Evolutionary conservation across 2,329 filamentous ascomycete species (phyloP).

Genomic region (Alternaria sp.): DNA sequence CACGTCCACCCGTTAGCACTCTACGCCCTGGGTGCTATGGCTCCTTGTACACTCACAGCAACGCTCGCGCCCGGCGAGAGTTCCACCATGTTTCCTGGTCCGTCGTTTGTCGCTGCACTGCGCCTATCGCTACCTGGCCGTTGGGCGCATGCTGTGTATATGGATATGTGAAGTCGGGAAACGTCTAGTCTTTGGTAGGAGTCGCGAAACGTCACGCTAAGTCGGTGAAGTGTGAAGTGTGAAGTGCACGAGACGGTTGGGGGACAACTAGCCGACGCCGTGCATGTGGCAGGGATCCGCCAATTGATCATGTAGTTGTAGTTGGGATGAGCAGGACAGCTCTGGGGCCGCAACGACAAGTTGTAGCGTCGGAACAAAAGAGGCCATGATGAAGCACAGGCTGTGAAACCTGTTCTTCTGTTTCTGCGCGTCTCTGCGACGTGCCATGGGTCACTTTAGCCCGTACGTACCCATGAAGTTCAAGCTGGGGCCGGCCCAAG

Average conservation of each 20-base stretch:
- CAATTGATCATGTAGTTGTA: constrained; percentile 45
- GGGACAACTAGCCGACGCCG: constrained; percentile 36
- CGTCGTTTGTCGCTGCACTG: constrained; percentile 30
- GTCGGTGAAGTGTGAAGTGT: constrained; percentile 35
- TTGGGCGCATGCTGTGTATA: constrained; percentile 40
- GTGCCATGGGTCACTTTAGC: not conserved
- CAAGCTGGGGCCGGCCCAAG: constrained; percentile 28
- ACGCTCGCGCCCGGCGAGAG: constrained; percentile 54
- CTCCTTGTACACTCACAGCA: constrained; percentile 44
- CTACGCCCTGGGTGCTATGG: not conserved
- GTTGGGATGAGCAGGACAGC: constrained; percentile 24
- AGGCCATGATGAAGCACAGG: not conserved
- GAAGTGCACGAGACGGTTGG: constrained; percentile 40
- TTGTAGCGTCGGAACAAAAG: constrained; percentile 3
- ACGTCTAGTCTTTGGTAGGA: not conserved
- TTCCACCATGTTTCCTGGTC: constrained; percentile 48
- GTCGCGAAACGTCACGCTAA: constrained; percentile 39
- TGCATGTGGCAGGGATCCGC: constrained; percentile 39
- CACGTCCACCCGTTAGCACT: constrained; percentile 18
- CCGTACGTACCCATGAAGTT: too few species aligned
- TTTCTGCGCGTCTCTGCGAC: constrained; percentile 13
- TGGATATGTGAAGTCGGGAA: constrained; percentile 1
- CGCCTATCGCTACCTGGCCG: constrained; percentile 42
- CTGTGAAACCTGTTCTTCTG: not conserved
- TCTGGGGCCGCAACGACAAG: constrained; percentile 6